Evolutionary conservation across 345 rosid genomes (phyloP).

Genomic region (Triadica sebifera): DNA sequence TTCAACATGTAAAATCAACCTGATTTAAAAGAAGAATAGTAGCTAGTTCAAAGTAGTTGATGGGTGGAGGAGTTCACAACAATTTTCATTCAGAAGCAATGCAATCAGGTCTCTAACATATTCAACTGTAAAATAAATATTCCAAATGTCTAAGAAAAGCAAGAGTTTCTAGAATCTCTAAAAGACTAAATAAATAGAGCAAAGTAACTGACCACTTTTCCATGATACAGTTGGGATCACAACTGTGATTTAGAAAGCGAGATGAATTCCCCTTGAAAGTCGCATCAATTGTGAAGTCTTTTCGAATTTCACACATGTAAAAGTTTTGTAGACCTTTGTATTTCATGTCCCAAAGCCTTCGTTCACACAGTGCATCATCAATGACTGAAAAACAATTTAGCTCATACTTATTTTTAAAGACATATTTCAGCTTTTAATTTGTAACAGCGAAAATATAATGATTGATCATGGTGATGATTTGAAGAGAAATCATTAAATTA

Average conservation of each 20-base stretch:
- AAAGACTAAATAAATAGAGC: neutral
- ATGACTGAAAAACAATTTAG: conserved; percentile 58
- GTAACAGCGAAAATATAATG: neutral
- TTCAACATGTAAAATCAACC: too few relatives aligned
- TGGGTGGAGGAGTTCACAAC: too few relatives aligned
- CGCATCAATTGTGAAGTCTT: conserved; percentile 95
- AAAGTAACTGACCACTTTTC: conserved; percentile 73
- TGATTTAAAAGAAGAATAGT: neutral
- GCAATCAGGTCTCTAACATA: neutral
- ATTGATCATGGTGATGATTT: too few relatives aligned
- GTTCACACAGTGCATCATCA: conserved; percentile 78
- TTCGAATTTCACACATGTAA: conserved; percentile 96
- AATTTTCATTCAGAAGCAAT: neutral
- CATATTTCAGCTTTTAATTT: neutral
- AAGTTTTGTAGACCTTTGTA: conserved; percentile 70
- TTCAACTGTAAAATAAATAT: neutral
- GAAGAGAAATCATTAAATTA: neutral
- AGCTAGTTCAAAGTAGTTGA: neutral
- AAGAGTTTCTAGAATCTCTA: neutral
- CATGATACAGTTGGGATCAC: conserved; percentile 79
- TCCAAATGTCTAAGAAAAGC: neutral
- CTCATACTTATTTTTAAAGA: neutral
- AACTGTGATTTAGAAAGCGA: conserved; percentile 91
- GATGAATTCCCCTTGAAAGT: conserved; percentile 90
- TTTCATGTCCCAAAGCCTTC: conserved; percentile 99